These are phyloP conservation scores for Penicillium sp. DNA, from an alignment of 2,329 filamentous ascomycete species.

Conservation along the genomic window DNA sequence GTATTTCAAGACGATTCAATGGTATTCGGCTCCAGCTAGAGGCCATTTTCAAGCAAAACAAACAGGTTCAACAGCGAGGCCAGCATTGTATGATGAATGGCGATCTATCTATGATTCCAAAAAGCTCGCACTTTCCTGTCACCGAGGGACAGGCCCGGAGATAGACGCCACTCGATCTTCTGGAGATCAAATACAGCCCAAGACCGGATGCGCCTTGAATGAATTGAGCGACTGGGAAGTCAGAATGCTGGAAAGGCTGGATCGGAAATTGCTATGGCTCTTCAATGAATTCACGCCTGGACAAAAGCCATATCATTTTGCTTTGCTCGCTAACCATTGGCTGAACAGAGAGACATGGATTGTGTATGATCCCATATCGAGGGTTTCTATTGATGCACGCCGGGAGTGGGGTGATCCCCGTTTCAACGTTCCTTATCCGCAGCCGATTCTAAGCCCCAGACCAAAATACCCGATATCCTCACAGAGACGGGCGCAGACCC, in stretches of 20 bases:
- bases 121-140: not conserved
- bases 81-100: slow-evolving; percentile 3
- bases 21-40: slow-evolving; percentile 8
- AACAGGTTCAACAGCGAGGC: not conserved
- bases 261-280: slow-evolving; percentile 42
- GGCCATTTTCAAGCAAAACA: not conserved
- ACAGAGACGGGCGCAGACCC: slow-evolving; percentile 24
- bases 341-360: slow-evolving; percentile 43
- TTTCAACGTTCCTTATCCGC: slow-evolving; percentile 33
- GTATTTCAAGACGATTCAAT: slow-evolving; percentile 1
- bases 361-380: slow-evolving; percentile 41
- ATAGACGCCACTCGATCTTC: not conserved
- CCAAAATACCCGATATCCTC: slow-evolving; percentile 28
- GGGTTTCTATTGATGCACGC: slow-evolving; percentile 33
- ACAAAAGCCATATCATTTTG: slow-evolving; percentile 42
- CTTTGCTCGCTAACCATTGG: slow-evolving; percentile 44
- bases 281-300: slow-evolving; percentile 40
- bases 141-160: not conserved
- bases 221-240: slow-evolving; percentile 38
- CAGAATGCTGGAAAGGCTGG: slow-evolving; percentile 35
- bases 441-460: slow-evolving; percentile 18
- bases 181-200: not conserved
- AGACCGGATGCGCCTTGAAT: slow-evolving; percentile 1
- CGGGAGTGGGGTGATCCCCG: slow-evolving; percentile 38
- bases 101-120: not conserved